These are phyloP conservation scores for Candida frijolesensis DNA, from an alignment of 1,139 yeast species.

Conservation along the genomic window DNA sequence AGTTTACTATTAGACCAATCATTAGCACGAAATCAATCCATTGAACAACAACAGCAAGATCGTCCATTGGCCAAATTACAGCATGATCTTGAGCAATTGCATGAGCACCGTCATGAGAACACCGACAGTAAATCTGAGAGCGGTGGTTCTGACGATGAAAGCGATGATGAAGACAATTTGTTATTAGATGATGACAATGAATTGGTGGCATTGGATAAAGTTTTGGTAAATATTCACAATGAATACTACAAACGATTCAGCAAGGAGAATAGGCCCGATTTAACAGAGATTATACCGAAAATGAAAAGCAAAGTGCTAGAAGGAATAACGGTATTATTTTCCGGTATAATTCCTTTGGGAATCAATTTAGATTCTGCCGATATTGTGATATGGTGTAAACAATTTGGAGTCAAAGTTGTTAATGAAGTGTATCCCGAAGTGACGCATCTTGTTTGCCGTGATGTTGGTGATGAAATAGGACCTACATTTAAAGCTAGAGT, in stretches of 20 bases:
- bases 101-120: conserved; percentile 30
- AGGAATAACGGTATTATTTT: conserved; percentile 73
- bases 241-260: conserved; percentile 61
- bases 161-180: conserved; percentile 47
- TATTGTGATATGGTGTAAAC: conserved; percentile 88
- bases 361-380: conserved; percentile 71
- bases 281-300: conserved; percentile 67
- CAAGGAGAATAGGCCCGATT: conserved; percentile 48
- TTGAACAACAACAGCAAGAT: conserved; percentile 70
- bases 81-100: conserved; percentile 65
- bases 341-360: conserved; percentile 86
- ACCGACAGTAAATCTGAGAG: conserved; percentile 14
- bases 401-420: conserved; percentile 88
- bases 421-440: conserved; percentile 72
- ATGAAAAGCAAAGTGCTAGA: conserved; percentile 69
- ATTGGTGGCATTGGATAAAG: conserved; percentile 61
- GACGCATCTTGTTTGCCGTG: conserved; percentile 85
- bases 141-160: conserved; percentile 19
- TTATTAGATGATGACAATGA: conserved; percentile 83
- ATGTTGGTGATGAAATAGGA: conserved; percentile 58
- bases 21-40: conserved; percentile 55
- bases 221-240: conserved; percentile 63
- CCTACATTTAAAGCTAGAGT: conserved; percentile 74
- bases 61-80: conserved; percentile 86
- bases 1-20: conserved; percentile 53